Evolutionary conservation across 2,329 filamentous ascomycete species (phyloP), one percentile per base, ranked within the genome.

Genomic region (Paradendryphiella salina): DNA sequence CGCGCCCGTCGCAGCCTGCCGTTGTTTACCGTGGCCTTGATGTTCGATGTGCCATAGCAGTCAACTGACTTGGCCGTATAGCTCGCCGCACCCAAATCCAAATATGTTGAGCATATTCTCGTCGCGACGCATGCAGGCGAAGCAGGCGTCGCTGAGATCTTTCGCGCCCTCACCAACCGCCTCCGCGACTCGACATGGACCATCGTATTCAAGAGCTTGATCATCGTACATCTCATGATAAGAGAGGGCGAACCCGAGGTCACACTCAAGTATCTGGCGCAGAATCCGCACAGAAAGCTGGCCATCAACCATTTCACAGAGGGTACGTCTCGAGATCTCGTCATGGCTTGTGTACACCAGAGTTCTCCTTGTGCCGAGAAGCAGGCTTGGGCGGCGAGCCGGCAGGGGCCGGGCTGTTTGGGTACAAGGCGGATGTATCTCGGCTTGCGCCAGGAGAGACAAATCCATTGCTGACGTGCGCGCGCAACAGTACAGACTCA

Each of bases 91-190:
- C 94, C 94, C 43, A 99, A 99, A 79, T 94, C 93, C 49, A 99
- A 99, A 77, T 99, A 97, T 79, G 95, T 99, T 79, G 94, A 99
- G 75, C 91, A 96, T 72, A 96, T 99, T 70, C 83, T 99, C 50
- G 83, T 96, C 61, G 93, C 94, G 57, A 99, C 94, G 31, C 90
- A 96, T 76, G 88, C 91, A 17, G 94, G 92, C 63, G 94, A 99
- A 76, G 89, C 90, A 46, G 94, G 93, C 61, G 90, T 99, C 53
- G 93, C 87, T 53, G 94, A 99, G 77, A 89, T 99, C 69, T 97
- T 99, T 74, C 87, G 94, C 54, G 90, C 91, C 34, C 80, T 99
- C 46, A 91, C 95, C 71, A 85, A 90, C 72, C 85, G 94, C 44
- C 77, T 99, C 61, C 87, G 91, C 71, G 94, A 99, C 73, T 93